These are phyloP conservation scores for Penicillium palitans DNA, from an alignment of 2,329 filamentous ascomycete genomes.

Conservation along the genomic window DNA sequence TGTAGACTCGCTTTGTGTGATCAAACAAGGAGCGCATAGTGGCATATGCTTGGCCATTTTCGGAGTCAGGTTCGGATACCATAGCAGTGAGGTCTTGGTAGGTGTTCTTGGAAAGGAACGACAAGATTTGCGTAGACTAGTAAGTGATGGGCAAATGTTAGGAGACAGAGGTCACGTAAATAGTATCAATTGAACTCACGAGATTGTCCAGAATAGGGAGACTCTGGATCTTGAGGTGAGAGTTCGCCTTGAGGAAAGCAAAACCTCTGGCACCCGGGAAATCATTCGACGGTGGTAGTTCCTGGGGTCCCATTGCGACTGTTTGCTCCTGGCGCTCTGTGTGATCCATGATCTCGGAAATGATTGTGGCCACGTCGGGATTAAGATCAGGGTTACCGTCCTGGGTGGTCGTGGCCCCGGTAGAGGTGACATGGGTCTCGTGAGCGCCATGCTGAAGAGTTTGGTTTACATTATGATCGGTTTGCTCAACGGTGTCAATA, in stretches of 20 bases:
- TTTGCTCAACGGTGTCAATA: slow-evolving; percentile 29
- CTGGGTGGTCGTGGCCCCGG: slow-evolving; percentile 20
- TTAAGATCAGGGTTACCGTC: slow-evolving; percentile 31
- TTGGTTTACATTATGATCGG: slow-evolving; percentile 24
- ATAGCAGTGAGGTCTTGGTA: slow-evolving; percentile 59
- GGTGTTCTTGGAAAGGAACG: slow-evolving; percentile 57
- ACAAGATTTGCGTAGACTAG: slow-evolving; percentile 61
- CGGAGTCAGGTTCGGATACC: slow-evolving; percentile 56
- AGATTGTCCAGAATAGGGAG: slow-evolving; percentile 62
- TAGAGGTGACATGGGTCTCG: slow-evolving; percentile 20
- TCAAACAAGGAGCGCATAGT: slow-evolving; percentile 63
- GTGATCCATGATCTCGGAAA: slow-evolving; percentile 47
- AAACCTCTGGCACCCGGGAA: slow-evolving; percentile 36
- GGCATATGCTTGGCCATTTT: slow-evolving; percentile 61
- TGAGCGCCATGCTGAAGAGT: slow-evolving; percentile 20
- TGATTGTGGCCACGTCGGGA: slow-evolving; percentile 41
- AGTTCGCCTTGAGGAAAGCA: slow-evolving; percentile 45
- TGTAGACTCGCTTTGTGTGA: slow-evolving; percentile 63
- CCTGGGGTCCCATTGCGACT: slow-evolving; percentile 38
- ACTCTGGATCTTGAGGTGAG: slow-evolving; percentile 58
- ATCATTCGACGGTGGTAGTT: slow-evolving; percentile 30
- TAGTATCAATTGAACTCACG: slow-evolving; percentile 40
- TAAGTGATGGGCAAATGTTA: background rate
- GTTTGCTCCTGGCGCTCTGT: slow-evolving; percentile 45
- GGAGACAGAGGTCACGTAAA: background rate